Evolutionary conservation across 805 yeast genomes (phyloP).

Genomic region (Komagataella phaffii): DNA sequence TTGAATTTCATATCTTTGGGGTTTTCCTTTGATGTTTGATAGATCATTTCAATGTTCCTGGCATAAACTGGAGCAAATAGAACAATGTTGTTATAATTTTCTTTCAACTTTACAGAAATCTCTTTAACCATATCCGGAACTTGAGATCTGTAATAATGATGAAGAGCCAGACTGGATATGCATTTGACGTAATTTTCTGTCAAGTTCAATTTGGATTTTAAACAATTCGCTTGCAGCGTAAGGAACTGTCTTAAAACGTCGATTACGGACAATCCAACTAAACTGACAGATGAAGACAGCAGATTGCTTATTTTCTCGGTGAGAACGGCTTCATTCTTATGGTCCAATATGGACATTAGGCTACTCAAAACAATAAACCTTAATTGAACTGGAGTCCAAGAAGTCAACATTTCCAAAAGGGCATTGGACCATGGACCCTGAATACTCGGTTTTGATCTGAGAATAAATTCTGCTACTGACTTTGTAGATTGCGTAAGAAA

Average conservation of each 20-base stretch:
- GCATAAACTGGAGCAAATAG: neutral
- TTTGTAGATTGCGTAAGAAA: conserved; percentile 47
- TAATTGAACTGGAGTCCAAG: conserved; percentile 71
- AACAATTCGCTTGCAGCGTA: conserved; percentile 24
- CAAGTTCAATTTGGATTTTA: conserved; percentile 9
- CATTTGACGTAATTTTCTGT: conserved; percentile 36
- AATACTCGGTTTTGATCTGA: conserved; percentile 13
- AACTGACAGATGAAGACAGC: conserved; percentile 64
- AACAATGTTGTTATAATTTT: conserved; percentile 7
- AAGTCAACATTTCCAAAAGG: conserved; percentile 46
- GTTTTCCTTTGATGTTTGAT: neutral
- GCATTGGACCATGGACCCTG: conserved; percentile 30
- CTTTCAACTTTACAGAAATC: conserved; percentile 31
- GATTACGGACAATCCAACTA: conserved; percentile 77
- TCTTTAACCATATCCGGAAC: conserved; percentile 70
- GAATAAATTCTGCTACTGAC: conserved; percentile 33
- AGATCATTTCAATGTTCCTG: neutral
- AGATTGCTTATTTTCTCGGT: conserved; percentile 26
- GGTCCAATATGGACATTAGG: neutral
- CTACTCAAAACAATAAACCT: conserved; percentile 52
- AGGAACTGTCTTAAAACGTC: conserved; percentile 58
- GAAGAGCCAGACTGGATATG: conserved; percentile 59
- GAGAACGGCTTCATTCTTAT: conserved; percentile 1
- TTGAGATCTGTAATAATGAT: conserved; percentile 79
- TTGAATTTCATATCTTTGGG: neutral